A percentile compares a stretch with the other conserved stretches of the same genome.
Evolutionary conservation across 352 stramenopile genomes (phyloP).

Genomic region (Phytophthora tentaculata): DNA sequence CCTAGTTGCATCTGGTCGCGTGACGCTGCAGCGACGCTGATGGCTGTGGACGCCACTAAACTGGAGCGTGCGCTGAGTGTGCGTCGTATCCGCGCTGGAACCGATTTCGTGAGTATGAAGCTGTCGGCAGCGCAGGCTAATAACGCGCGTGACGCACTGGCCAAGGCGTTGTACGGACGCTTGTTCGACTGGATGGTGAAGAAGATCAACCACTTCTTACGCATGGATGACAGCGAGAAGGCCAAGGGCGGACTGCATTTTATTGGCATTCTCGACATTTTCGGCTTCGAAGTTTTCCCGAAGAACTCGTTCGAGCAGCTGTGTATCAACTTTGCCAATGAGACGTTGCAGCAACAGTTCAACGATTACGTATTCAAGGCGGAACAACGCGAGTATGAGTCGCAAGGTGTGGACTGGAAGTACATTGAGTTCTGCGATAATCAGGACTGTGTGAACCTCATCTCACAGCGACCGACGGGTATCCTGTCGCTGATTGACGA

Average conservation of each 20-base stretch:
- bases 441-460: conserved; percentile 90
- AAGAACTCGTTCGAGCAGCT: conserved; percentile 93
- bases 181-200: conserved; percentile 92
- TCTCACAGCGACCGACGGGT: conserved; percentile 86
- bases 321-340: conserved; percentile 92
- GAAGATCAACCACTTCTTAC: conserved; percentile 87
- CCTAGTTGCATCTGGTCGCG: conserved; percentile 74
- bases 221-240: conserved; percentile 80
- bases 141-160: conserved; percentile 81
- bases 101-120: conserved; percentile 88
- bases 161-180: conserved; percentile 88
- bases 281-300: conserved; percentile 93
- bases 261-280: conserved; percentile 93
- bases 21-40: conserved; percentile 69
- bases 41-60: conserved; percentile 74
- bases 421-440: conserved; percentile 90
- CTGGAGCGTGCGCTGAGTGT: conserved; percentile 79
- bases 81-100: conserved; percentile 80
- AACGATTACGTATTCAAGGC: conserved; percentile 91
- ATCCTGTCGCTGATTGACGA: conserved; percentile 90
- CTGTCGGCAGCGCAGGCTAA: conserved; percentile 83
- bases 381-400: conserved; percentile 85
- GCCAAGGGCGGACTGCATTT: conserved; percentile 66
- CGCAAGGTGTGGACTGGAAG: conserved; percentile 85
- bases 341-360: conserved; percentile 90